A percentile compares a stretch with the other conserved stretches of the same genome.
Conservation (phyloP, 2,329 filamentous ascomycete genomes). For the Lojkania enalia region DNA sequence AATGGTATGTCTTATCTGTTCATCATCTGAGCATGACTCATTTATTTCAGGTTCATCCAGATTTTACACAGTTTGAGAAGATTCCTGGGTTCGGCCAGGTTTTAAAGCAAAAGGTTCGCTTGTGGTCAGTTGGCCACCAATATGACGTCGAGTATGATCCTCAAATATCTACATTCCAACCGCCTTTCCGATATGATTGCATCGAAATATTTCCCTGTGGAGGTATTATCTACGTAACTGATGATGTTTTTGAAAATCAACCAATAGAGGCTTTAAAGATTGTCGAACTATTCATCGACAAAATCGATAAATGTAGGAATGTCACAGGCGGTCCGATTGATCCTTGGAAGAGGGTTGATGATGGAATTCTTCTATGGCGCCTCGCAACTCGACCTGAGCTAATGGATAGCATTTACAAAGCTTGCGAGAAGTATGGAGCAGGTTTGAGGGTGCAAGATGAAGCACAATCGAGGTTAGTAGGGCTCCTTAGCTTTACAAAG, state of each 20-base stretch:
- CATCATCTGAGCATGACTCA: slow-evolving; percentile 4
- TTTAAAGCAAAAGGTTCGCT: slow-evolving; percentile 28
- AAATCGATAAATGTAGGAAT: slow-evolving; percentile 26
- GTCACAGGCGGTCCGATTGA: slow-evolving; percentile 15
- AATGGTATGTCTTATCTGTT: slow-evolving; percentile 22
- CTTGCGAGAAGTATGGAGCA: slow-evolving; percentile 22
- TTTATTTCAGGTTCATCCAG: slow-evolving; percentile 33
- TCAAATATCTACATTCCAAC: slow-evolving; percentile 16
- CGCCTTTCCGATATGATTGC: slow-evolving; percentile 25
- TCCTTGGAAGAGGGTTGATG: slow-evolving; percentile 21
- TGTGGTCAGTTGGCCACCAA: slow-evolving; percentile 43
- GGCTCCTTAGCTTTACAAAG: neutral
- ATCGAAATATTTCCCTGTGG: slow-evolving; percentile 45
- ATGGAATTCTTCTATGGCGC: slow-evolving; percentile 35
- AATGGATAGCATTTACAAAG: slow-evolving; percentile 28
- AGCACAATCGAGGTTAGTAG: slow-evolving; percentile 20
- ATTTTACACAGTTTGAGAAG: slow-evolving; percentile 34
- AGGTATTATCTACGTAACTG: slow-evolving; percentile 48
- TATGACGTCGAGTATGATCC: slow-evolving; percentile 18
- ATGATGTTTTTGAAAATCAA: slow-evolving; percentile 47
- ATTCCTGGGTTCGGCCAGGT: slow-evolving; percentile 39
- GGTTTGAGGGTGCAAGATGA: slow-evolving; percentile 23
- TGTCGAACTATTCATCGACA: slow-evolving; percentile 39
- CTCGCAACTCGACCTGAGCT: slow-evolving; percentile 37
- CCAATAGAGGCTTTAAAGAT: slow-evolving; percentile 44